These are phyloP conservation scores for Lasiosphaeria hispida DNA, from an alignment of 495 filamentous ascomycete genomes.

Conservation along the genomic window DNA sequence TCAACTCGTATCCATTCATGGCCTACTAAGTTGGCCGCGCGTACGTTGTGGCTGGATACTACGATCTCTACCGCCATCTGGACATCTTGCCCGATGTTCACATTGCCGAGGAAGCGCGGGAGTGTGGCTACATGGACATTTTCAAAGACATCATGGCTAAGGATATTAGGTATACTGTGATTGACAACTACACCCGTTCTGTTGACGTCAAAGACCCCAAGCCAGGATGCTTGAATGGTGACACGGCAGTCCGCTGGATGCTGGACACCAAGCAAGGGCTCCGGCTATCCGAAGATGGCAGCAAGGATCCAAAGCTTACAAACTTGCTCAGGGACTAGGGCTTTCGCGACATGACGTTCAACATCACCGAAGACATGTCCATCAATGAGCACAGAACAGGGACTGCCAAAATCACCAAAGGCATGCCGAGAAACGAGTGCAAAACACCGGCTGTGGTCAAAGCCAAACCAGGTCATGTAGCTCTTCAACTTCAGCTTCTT, in stretches of 20 bases:
- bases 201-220: neutral
- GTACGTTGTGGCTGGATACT: slow-evolving; percentile 14
- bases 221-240: neutral
- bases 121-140: slow-evolving; percentile 1
- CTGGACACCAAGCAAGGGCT: too few species aligned
- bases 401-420: too few species aligned
- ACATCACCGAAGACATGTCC: too few species aligned
- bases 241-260: neutral
- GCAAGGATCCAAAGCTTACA: too few species aligned
- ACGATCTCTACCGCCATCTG: slow-evolving; percentile 9
- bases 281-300: too few species aligned
- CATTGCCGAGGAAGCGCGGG: slow-evolving; percentile 16
- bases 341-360: too few species aligned
- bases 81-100: slow-evolving; percentile 9
- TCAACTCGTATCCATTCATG: slow-evolving; percentile 5
- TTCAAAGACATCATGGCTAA: slow-evolving; percentile 4
- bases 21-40: slow-evolving; percentile 12
- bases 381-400: too few species aligned
- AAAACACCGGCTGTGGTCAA: too few species aligned
- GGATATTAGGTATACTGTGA: neutral
- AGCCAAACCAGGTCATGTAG: too few species aligned
- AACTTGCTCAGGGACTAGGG: too few species aligned
- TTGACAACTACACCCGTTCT: slow-evolving; percentile 4
- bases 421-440: too few species aligned
- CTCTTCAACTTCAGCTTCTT: too few species aligned